A percentile compares a stretch with the other conserved stretches of the same genome.
These are phyloP conservation scores for Lomentospora prolificans DNA, from an alignment of 2,329 filamentous ascomycete genomes.

Conservation along the genomic window DNA sequence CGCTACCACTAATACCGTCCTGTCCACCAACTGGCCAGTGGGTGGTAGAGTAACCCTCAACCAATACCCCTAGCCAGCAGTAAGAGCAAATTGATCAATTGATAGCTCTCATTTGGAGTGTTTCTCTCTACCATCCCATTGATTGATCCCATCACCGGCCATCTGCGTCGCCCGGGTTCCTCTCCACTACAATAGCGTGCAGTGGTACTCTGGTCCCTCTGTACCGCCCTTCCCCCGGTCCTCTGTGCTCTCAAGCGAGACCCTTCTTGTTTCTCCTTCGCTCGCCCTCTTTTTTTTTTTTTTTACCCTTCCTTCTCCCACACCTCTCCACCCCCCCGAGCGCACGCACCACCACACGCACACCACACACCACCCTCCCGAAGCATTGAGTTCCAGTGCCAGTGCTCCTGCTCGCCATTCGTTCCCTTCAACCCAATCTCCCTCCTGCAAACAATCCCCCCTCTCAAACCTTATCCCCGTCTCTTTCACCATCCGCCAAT, in stretches of 20 bases:
- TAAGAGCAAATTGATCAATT: no score
- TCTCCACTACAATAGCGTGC: no score
- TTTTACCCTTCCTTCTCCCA: background rate
- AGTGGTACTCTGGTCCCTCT: no score
- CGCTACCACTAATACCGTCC: no score
- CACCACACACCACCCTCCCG: background rate
- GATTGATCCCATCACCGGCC: background rate
- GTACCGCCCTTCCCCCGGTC: background rate
- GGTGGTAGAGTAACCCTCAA: no score
- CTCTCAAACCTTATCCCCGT: background rate
- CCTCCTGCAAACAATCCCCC: conserved; percentile 5
- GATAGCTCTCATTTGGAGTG: no score
- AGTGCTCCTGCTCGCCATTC: conserved; percentile 6
- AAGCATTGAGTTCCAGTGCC: conserved; percentile 3
- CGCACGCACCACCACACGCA: conserved; percentile 8
- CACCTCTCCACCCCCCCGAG: background rate
- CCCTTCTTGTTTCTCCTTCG: conserved; percentile 3
- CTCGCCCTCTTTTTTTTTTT: background rate
- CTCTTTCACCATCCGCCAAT: conserved; percentile 6
- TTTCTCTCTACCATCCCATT: no score
- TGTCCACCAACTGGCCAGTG: no score
- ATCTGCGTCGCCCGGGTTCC: background rate
- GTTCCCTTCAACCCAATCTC: conserved; percentile 6
- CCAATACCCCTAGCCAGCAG: no score
- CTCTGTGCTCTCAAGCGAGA: background rate